Evolutionary conservation across 1,139 yeast genomes (phyloP).

Genomic region (Kodamaea plutei): DNA sequence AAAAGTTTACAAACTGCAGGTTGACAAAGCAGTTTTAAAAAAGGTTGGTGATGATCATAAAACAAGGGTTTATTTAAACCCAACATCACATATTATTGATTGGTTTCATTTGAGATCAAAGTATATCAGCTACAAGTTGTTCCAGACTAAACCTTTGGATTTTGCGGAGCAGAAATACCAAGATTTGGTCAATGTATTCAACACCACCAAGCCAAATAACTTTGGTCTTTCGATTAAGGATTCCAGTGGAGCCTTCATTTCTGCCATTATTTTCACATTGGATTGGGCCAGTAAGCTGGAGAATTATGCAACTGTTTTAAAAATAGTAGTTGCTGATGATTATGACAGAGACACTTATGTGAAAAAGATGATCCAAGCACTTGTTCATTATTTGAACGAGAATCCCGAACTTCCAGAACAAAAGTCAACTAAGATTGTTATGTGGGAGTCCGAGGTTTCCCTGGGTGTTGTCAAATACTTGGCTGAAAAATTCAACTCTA

Average conservation of each 20-base stretch:
- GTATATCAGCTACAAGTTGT: conserved; percentile 29
- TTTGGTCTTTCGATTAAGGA: conserved; percentile 30
- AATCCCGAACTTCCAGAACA: conserved; percentile 9
- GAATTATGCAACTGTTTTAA: conserved; percentile 28
- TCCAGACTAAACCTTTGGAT: conserved; percentile 21
- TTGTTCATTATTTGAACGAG: conserved; percentile 18
- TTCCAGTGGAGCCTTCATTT: conserved; percentile 18
- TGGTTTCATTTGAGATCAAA: conserved; percentile 46
- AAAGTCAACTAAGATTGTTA: conserved; percentile 19
- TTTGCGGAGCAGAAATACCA: conserved; percentile 22
- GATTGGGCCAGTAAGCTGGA: conserved; percentile 27
- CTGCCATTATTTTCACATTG: conserved; percentile 39
- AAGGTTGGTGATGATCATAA: conserved; percentile 24
- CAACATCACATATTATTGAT: conserved; percentile 30
- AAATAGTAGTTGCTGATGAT: conserved; percentile 20
- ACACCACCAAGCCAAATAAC: conserved; percentile 20
- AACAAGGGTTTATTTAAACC: conserved; percentile 27
- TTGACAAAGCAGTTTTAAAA: conserved; percentile 14
- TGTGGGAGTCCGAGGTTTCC: conserved; percentile 38
- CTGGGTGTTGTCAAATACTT: conserved; percentile 14
- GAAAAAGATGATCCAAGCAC: conserved; percentile 22
- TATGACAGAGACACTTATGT: conserved; percentile 17
- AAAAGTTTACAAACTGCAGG: conserved; percentile 20
- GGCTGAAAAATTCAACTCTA: conserved; percentile 13
- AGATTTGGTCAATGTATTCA: conserved; percentile 21